Conservation (phyloP, 192 early-diverging fungal genomes). For the Gaertneriomyces semiglobifer region DNA sequence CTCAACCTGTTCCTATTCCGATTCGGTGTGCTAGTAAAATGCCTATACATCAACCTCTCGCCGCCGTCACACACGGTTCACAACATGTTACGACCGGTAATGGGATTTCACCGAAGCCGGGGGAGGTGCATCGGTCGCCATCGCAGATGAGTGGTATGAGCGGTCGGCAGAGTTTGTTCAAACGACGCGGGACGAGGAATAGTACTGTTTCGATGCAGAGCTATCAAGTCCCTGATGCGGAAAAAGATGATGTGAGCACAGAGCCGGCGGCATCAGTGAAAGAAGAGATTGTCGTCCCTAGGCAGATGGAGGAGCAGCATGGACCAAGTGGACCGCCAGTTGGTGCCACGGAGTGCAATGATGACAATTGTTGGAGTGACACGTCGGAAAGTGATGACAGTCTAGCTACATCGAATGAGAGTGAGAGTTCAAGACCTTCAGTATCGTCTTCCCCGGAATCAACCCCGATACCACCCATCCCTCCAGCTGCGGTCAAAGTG, state of each 20-base stretch:
- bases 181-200: neutral
- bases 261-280: neutral
- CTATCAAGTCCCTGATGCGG: neutral
- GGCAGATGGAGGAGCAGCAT: neutral
- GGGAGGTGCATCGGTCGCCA: neutral
- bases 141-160: neutral
- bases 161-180: neutral
- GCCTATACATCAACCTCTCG: conserved; percentile 1
- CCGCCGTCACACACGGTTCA: neutral
- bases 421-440: neutral
- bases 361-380: neutral
- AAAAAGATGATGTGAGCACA: neutral
- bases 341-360: neutral
- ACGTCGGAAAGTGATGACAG: neutral
- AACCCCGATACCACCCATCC: neutral
- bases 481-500: neutral
- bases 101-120: neutral
- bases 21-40: conserved; percentile 5
- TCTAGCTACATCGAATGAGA: too few relatives aligned
- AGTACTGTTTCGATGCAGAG: neutral
- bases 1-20: conserved; percentile 1
- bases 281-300: neutral
- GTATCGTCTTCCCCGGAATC: neutral
- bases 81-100: neutral
- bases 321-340: neutral